Evolutionary conservation across 2,329 filamentous ascomycete genomes (phyloP).

Genomic region (Hypoxylon sp.): DNA sequence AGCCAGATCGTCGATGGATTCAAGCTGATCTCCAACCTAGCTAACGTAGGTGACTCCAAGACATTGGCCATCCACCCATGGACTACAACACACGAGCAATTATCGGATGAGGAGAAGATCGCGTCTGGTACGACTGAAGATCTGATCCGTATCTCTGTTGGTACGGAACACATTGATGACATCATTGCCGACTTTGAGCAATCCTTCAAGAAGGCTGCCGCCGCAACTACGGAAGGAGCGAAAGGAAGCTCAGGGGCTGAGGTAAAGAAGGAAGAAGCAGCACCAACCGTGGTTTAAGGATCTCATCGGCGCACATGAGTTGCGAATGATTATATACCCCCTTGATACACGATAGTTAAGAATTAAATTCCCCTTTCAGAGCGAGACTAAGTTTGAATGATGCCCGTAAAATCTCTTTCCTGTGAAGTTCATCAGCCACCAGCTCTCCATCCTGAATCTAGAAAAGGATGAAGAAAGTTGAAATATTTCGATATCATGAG

Average conservation of each 20-base stretch:
- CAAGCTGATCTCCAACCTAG: constrained; percentile 94
- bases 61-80: constrained; percentile 95
- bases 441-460: not conserved
- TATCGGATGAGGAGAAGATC: constrained; percentile 82
- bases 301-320: constrained; percentile 1
- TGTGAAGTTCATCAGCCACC: not conserved
- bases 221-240: constrained; percentile 59
- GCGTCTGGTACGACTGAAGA: constrained; percentile 90
- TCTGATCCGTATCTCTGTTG: constrained; percentile 94
- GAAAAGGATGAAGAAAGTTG: not conserved
- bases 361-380: not conserved
- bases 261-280: constrained; percentile 59
- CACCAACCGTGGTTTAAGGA: constrained; percentile 56
- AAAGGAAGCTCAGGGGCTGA: constrained; percentile 45
- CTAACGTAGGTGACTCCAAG: constrained; percentile 97
- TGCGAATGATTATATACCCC: constrained; percentile 35
- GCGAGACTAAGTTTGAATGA: not conserved
- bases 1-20: constrained; percentile 93
- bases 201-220: constrained; percentile 77
- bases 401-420: too few relatives aligned
- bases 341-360: constrained; percentile 24
- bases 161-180: constrained; percentile 96
- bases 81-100: constrained; percentile 95
- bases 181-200: constrained; percentile 97
- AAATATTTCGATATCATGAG: not conserved